Percentiles rank a stretch among this genome's conserved stretches.
phyloP scores from a whole-genome alignment of 1,284 basidiomycete species.

The Apiotrichum gracile region DNA sequence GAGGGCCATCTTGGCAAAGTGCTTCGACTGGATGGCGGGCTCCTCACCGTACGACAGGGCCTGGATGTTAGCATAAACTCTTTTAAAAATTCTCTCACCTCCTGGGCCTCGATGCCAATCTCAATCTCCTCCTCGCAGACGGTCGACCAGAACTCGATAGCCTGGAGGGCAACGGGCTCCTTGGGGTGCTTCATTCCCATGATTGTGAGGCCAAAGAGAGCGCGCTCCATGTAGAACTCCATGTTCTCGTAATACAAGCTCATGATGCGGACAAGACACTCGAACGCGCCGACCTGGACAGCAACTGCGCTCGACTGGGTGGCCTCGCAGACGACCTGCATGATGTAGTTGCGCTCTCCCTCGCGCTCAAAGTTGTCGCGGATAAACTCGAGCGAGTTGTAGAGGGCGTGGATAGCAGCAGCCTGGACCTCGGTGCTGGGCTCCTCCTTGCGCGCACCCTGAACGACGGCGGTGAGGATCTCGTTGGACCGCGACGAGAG shows the following conservation, averaged over 20 bases:
- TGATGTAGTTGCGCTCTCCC: slow-evolving; percentile 99
- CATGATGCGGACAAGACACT: slow-evolving; percentile 96
- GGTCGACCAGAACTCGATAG: slow-evolving; percentile 99
- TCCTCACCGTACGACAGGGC: slow-evolving; percentile 85
- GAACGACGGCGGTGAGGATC: slow-evolving; percentile 96
- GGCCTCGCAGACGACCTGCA: slow-evolving; percentile 99
- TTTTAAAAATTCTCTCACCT: slow-evolving; percentile 54
- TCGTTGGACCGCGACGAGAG: slow-evolving; percentile 87
- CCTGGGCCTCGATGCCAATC: slow-evolving; percentile 82
- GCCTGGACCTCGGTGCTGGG: slow-evolving; percentile 86
- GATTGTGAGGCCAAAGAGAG: slow-evolving; percentile 96
- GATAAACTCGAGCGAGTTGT: slow-evolving; percentile 96
- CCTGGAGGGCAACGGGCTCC: slow-evolving; percentile 88
- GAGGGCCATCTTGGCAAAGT: slow-evolving; percentile 90
- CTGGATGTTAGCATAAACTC: slow-evolving; percentile 45
- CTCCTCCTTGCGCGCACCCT: slow-evolving; percentile 95
- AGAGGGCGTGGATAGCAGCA: slow-evolving; percentile 89
- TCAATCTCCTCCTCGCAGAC: slow-evolving; percentile 98
- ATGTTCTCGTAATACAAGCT: slow-evolving; percentile 98
- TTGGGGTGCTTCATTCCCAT: slow-evolving; percentile 95
- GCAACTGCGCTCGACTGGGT: slow-evolving; percentile 74
- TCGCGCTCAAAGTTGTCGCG: slow-evolving; percentile 96
- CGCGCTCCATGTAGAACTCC: slow-evolving; percentile 99
- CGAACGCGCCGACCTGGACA: slow-evolving; percentile 89
- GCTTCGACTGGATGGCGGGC: slow-evolving; percentile 79